Percentiles rank a stretch among this genome's conserved stretches.
These are phyloP conservation scores for Plasmopara muralis DNA, from an alignment of 352 stramenopile genomes.

Conservation along the genomic window DNA sequence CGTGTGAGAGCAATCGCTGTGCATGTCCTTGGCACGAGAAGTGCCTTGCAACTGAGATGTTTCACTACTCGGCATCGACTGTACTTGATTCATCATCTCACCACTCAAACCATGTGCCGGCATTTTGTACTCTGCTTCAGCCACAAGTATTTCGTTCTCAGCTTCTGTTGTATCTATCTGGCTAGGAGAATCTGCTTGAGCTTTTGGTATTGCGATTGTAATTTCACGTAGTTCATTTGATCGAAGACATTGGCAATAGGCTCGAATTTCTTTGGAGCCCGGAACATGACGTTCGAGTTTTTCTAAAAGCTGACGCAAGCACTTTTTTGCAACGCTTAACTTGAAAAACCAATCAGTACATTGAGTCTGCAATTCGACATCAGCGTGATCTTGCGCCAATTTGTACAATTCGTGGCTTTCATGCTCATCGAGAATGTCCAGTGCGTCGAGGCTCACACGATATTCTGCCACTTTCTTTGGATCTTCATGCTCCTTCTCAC, in stretches of 20 bases:
- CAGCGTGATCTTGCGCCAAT: conserved; percentile 27
- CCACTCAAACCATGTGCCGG: background rate
- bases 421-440: conserved; percentile 62
- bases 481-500: conserved; percentile 46
- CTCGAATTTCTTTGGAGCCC: conserved; percentile 41
- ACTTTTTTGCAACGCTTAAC: conserved; percentile 47
- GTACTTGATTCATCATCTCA: conserved; percentile 3
- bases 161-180: background rate
- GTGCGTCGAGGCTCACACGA: conserved; percentile 47
- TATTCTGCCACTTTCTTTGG: conserved; percentile 57
- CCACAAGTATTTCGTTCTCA: background rate
- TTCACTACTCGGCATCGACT: background rate
- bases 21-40: background rate
- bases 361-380: conserved; percentile 23
- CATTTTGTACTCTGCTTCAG: background rate
- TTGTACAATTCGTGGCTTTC: conserved; percentile 50
- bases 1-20: background rate
- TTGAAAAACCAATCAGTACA: conserved; percentile 45
- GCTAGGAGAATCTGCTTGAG: conserved; percentile 5
- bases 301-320: conserved; percentile 47
- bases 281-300: conserved; percentile 43
- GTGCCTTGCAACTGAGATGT: too few relatives aligned
- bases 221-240: conserved; percentile 30
- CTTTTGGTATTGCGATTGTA: conserved; percentile 12
- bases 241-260: conserved; percentile 42